Evolutionary conservation across 2,329 filamentous ascomycete genomes (phyloP).

Genomic region (Talaromyces albobiverticillius): DNA sequence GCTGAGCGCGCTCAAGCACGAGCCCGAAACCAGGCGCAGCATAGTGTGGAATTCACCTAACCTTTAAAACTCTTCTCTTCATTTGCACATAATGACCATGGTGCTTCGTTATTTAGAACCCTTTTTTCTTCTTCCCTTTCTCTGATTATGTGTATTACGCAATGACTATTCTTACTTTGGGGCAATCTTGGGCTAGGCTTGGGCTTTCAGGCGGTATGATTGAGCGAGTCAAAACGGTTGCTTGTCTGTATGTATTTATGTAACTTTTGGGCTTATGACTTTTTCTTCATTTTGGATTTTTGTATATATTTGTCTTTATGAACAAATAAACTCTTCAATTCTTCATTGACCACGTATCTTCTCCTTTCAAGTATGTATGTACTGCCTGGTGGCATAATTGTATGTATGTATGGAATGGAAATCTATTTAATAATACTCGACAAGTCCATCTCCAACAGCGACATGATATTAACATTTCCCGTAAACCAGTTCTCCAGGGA

Average conservation of each 20-base stretch:
- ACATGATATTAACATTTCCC: conserved; percentile 19
- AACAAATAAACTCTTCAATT: background rate
- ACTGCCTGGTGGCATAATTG: no score
- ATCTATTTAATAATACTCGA: conserved; percentile 13
- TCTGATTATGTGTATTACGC: background rate
- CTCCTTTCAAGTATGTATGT: no score
- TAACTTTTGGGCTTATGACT: conserved; percentile 2
- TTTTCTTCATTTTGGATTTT: background rate
- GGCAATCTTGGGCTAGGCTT: background rate
- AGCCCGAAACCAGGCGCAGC: conserved; percentile 42
- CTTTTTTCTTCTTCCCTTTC: background rate
- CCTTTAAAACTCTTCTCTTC: background rate
- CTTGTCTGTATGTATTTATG: conserved; percentile 5
- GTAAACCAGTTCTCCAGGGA: conserved; percentile 18
- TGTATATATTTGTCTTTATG: conserved; percentile 5
- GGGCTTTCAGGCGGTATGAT: background rate
- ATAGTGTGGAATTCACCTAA: conserved; percentile 50
- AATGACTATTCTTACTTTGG: background rate
- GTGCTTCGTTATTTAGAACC: background rate
- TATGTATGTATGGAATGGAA: no score
- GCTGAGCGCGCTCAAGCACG: conserved; percentile 50
- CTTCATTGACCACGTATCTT: no score
- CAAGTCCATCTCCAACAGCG: conserved; percentile 17
- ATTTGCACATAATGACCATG: background rate
- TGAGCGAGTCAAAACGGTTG: conserved; percentile 7